These are phyloP conservation scores for Pelargonium fulgidum DNA, from an alignment of 441 rosid species.

Conservation along the genomic window DNA sequence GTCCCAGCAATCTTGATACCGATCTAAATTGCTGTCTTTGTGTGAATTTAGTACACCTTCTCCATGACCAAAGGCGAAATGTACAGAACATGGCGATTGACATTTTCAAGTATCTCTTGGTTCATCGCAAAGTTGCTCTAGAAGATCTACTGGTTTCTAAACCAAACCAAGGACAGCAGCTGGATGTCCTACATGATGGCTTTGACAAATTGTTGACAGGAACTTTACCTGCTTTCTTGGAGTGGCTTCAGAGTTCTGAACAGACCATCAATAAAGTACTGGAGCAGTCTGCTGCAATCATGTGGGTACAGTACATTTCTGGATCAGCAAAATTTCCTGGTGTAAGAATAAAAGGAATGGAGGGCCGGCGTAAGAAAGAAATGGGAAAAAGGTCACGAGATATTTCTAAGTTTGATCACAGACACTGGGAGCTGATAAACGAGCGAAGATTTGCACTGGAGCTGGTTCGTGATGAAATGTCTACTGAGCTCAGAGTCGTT, in stretches of 20 bases:
- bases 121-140: slow-evolving; percentile 82
- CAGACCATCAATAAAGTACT: slow-evolving; percentile 70
- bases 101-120: slow-evolving; percentile 73
- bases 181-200: slow-evolving; percentile 91
- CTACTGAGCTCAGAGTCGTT: slow-evolving; percentile 98
- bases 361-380: slow-evolving; percentile 93
- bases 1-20: slow-evolving; percentile 93
- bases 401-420: slow-evolving; percentile 66
- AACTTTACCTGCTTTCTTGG: slow-evolving; percentile 64
- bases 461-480: slow-evolving; percentile 91
- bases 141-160: slow-evolving; percentile 94
- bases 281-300: slow-evolving; percentile 97
- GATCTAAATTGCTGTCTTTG: slow-evolving; percentile 95
- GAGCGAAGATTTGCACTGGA: slow-evolving; percentile 98
- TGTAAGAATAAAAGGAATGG: slow-evolving; percentile 91
- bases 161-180: slow-evolving; percentile 74
- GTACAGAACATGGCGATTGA: slow-evolving; percentile 87
- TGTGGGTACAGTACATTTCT: slow-evolving; percentile 97
- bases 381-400: slow-evolving; percentile 90
- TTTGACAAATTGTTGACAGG: slow-evolving; percentile 92
- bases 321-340: slow-evolving; percentile 99
- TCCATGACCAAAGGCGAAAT: slow-evolving; percentile 70
- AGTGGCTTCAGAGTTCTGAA: slow-evolving; percentile 86
- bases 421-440: slow-evolving; percentile 93
- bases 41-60: slow-evolving; percentile 83